Evolutionary conservation across 257 asterid genomes (phyloP).

Genomic region (Agastache rugosa): DNA sequence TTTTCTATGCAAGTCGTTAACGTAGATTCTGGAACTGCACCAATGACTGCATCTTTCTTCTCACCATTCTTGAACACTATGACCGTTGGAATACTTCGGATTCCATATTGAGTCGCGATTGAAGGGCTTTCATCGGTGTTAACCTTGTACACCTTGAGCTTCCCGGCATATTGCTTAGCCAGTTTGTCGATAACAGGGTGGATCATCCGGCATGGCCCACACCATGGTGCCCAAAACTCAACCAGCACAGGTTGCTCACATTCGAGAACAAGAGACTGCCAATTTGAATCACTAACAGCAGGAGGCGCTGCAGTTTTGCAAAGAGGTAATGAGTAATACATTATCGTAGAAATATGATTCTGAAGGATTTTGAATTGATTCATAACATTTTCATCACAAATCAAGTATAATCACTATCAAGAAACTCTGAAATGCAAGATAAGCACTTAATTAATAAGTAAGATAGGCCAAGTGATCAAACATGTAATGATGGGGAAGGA

Average conservation of each 20-base stretch:
- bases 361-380: not conserved
- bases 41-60: slow-evolving; percentile 89
- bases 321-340: slow-evolving; percentile 28
- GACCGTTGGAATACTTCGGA: slow-evolving; percentile 94
- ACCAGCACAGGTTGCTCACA: slow-evolving; percentile 69
- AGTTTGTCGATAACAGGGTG: slow-evolving; percentile 83
- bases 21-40: slow-evolving; percentile 88
- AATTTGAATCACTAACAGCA: slow-evolving; percentile 54
- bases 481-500: not conserved
- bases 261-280: slow-evolving; percentile 71
- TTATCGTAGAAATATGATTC: not conserved
- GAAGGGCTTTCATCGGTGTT: slow-evolving; percentile 87
- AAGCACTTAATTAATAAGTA: not conserved
- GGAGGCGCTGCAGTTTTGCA: slow-evolving; percentile 62
- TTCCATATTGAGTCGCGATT: slow-evolving; percentile 82
- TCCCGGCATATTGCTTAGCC: slow-evolving; percentile 70
- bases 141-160: slow-evolving; percentile 86
- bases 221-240: slow-evolving; percentile 99
- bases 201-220: slow-evolving; percentile 98
- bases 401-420: not conserved
- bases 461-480: too few relatives aligned
- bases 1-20: slow-evolving; percentile 73
- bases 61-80: slow-evolving; percentile 79
- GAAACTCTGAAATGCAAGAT: not conserved
- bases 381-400: not conserved